Evolutionary conservation across 2,329 filamentous ascomycete genomes (phyloP).

Genomic region (Cordyceps farinosa): DNA sequence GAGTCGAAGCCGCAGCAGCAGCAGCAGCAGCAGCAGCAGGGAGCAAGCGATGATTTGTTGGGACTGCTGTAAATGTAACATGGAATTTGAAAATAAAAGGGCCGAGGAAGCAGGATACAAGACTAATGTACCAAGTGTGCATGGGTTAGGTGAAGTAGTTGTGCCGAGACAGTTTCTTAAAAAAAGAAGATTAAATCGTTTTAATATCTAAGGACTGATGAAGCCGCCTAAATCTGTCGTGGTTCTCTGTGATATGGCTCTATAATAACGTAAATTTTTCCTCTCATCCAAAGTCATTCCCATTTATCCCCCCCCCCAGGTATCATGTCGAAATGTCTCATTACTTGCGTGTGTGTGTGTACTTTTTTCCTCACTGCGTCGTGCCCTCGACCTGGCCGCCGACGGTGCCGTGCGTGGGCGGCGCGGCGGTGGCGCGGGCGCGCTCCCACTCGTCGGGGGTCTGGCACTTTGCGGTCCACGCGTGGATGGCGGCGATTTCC

Average conservation of each 20-base stretch:
- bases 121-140: background rate
- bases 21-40: constrained; percentile 47
- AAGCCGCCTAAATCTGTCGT: background rate
- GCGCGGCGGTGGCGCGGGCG: constrained; percentile 43
- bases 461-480: constrained; percentile 92
- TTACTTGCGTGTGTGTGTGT: background rate
- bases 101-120: no score
- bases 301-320: background rate
- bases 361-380: constrained; percentile 15
- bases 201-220: constrained; percentile 6
- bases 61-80: constrained; percentile 36
- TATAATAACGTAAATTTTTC: background rate
- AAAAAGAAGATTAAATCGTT: constrained; percentile 4
- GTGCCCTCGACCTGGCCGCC: constrained; percentile 40
- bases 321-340: constrained; percentile 1
- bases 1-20: constrained; percentile 17
- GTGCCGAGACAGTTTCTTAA: background rate
- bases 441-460: constrained; percentile 86
- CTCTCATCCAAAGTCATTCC: background rate
- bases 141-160: background rate
- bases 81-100: constrained; percentile 17
- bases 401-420: constrained; percentile 43
- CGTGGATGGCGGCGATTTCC: constrained; percentile 88
- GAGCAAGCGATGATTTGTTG: constrained; percentile 59
- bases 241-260: background rate